Base-by-base conservation (phyloP, 345 rosid species). In the Camelina sativa region DNA sequence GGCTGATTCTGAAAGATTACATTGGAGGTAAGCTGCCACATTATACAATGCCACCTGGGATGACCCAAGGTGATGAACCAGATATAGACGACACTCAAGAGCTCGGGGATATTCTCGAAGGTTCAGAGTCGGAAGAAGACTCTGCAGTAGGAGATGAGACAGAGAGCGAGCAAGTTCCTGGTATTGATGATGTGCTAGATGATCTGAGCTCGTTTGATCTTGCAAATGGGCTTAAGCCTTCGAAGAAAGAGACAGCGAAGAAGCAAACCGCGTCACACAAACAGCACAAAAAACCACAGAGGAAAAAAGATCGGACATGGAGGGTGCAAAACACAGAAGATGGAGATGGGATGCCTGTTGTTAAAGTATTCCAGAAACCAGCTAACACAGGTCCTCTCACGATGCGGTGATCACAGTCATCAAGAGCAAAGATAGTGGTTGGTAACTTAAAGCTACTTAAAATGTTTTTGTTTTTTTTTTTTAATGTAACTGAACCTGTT, bases 21-120 rank as follows among this genome's bases (percentile, higher is more conserved):
- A 82, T 92, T 59, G 90, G 90, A 65, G 96, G 99, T 62, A 95
- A 90, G 86, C 82, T 95, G 44, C 88, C 83, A 11, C 98, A 92
- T 81, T 88, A 68, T 50, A 83, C 85, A 83, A 72, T 88, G 83
- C 98, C 98, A 4, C 96, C 99, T 9, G 88, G 86, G 37, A 80
- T 79, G 75, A 71, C 80, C 1, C 16, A 78, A 23, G 58, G 10
- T 11, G 86, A 76, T 69, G 87, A 82, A 61, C 46, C 20, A 58
- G 57, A 23, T 8, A 17, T 22, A 20, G 84, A 84, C 44, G 83
- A 72, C 37, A 71, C 16, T 75, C 71, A 15, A 32, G 84, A 62
- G n/a, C 73, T 57, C 41, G 82, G 55, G 35, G 62, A 10, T 51
- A 54, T 54, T 13, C 59, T 15, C 17, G 67, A 86, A 71, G 79